phyloP scores from a whole-genome alignment of 2,329 filamentous ascomycete genomes.

The Pestalotiopsis fici region DNA sequence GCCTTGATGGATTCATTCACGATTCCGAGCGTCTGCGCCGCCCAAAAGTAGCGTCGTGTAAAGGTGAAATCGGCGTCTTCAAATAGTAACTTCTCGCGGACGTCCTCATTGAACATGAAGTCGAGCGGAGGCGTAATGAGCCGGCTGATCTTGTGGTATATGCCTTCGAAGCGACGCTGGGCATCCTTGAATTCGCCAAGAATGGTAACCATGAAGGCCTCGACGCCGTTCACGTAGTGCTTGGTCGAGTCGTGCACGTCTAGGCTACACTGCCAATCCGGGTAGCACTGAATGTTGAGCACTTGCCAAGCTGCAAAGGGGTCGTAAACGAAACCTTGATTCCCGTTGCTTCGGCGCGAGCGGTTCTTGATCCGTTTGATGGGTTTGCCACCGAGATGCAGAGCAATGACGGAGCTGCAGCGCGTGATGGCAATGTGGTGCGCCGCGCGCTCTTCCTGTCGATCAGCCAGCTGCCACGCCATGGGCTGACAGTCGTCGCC shows the following conservation, averaged over 20 bases:
- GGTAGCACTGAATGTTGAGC: neutral
- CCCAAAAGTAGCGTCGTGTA: neutral
- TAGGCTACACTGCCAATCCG: neutral
- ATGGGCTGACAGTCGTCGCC: neutral
- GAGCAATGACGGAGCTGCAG: neutral
- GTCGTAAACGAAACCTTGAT: neutral
- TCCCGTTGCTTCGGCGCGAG: neutral
- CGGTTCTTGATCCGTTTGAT: neutral
- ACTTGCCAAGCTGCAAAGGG: neutral
- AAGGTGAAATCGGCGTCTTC: neutral
- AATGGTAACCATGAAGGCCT: neutral
- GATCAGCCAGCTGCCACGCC: neutral
- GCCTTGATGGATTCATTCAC: constrained; percentile 1
- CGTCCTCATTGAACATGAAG: neutral
- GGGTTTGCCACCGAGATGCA: neutral
- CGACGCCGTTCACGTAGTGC: neutral
- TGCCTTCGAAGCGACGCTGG: neutral
- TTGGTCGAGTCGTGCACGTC: neutral
- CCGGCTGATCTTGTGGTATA: neutral
- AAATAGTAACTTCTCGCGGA: neutral
- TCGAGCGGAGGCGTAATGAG: neutral
- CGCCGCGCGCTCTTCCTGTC: neutral
- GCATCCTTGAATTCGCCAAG: neutral
- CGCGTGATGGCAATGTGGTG: neutral
- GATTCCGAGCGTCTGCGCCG: neutral